Evolutionary conservation across 2,329 filamentous ascomycete species (phyloP).

Genomic region (Arthroderma sp.): DNA sequence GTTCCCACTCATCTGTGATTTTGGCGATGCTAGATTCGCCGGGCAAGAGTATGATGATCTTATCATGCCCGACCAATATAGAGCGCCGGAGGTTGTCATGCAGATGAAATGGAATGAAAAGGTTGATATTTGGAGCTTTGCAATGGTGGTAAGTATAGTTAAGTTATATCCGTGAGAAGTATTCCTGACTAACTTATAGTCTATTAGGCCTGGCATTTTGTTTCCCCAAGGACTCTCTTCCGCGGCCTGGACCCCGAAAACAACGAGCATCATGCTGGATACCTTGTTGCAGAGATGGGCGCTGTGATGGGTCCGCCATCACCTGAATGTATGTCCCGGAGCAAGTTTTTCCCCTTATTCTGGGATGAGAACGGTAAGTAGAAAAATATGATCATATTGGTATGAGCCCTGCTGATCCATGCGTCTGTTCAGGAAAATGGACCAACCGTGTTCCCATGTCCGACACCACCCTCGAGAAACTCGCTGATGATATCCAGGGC

Average conservation of each 20-base stretch:
- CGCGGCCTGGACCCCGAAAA: slow-evolving; percentile 5
- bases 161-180: too few species aligned
- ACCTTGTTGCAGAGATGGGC: slow-evolving; percentile 40
- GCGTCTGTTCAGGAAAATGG: too few species aligned
- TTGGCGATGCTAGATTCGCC: slow-evolving; percentile 19
- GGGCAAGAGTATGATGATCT: slow-evolving; percentile 27
- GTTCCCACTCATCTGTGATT: too few species aligned
- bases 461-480: too few species aligned
- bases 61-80: slow-evolving; percentile 29
- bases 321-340: slow-evolving; percentile 24
- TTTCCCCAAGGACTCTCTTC: too few species aligned
- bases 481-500: too few species aligned
- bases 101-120: slow-evolving; percentile 20
- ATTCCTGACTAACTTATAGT: too few species aligned
- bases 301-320: slow-evolving; percentile 36
- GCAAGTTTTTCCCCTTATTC: slow-evolving; percentile 9
- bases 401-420: too few species aligned
- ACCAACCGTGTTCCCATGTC: too few species aligned
- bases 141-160: slow-evolving; percentile 18
- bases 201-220: too few species aligned
- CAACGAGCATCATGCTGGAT: slow-evolving; percentile 15
- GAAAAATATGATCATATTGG: too few species aligned
- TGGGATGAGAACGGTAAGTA: slow-evolving; percentile 10
- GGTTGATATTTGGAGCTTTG: slow-evolving; percentile 26
- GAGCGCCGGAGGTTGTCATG: slow-evolving; percentile 23